Evolutionary conservation across 1,284 basidiomycete species (phyloP).

Genomic region (Hortiboletus rubellus): DNA sequence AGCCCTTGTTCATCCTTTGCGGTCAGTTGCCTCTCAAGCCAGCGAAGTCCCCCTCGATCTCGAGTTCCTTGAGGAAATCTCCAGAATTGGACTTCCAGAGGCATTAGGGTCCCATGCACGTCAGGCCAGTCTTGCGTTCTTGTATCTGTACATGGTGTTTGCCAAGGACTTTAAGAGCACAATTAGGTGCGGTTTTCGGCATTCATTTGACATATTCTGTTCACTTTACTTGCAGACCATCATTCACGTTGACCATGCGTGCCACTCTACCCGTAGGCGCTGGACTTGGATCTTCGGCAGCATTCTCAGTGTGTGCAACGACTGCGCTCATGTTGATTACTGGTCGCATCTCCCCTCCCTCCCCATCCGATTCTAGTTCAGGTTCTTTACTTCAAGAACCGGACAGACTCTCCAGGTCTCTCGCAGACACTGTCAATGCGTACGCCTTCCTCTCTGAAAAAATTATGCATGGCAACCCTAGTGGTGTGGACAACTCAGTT

Average conservation of each 20-base stretch:
- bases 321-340: conserved; percentile 78
- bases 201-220: neutral
- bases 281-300: conserved; percentile 95
- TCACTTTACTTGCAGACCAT: conserved; percentile 46
- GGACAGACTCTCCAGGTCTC: conserved; percentile 35
- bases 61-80: conserved; percentile 68
- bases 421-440: conserved; percentile 80
- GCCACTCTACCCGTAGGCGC: conserved; percentile 98
- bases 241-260: conserved; percentile 81
- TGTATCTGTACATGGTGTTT: conserved; percentile 93
- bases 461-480: conserved; percentile 96
- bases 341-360: conserved; percentile 57
- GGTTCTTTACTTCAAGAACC: conserved; percentile 30
- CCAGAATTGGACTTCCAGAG: conserved; percentile 49
- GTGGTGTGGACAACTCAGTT: conserved; percentile 97
- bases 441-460: conserved; percentile 98
- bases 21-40: conserved; percentile 19
- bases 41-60: conserved; percentile 68
- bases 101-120: conserved; percentile 53
- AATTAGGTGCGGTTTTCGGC: conserved; percentile 49
- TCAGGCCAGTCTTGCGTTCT: conserved; percentile 79
- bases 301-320: conserved; percentile 87
- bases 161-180: conserved; percentile 42
- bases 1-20: conserved; percentile 19
- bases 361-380: conserved; percentile 25